Evolutionary conservation across 75 land plant species (phyloP).

Genomic region (Cryptomeria japonica): DNA sequence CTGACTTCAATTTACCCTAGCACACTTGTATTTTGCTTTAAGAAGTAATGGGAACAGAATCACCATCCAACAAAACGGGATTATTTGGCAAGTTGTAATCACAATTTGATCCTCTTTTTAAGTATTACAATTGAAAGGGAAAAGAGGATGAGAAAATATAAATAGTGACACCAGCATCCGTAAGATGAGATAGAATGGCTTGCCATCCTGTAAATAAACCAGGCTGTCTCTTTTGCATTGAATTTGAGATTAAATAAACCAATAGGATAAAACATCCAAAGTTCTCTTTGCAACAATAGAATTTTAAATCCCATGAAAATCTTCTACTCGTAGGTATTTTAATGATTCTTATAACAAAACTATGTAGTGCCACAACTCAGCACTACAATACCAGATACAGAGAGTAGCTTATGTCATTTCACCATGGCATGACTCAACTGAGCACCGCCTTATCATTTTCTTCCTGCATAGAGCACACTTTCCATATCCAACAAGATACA

Average conservation of each 20-base stretch:
- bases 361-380: not conserved
- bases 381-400: not conserved
- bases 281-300: not conserved
- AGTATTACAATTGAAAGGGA: not conserved
- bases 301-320: not conserved
- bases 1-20: not conserved
- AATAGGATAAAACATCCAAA: not conserved
- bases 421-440: not conserved
- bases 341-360: constrained; percentile 3
- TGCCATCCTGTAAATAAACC: not conserved
- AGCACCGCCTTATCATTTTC: not conserved
- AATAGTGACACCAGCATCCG: not conserved
- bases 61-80: not conserved
- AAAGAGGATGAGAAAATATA: not conserved
- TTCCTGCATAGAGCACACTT: not conserved
- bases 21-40: not conserved
- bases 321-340: not conserved
- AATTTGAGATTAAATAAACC: not conserved
- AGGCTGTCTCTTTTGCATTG: not conserved
- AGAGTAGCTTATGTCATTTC: not conserved
- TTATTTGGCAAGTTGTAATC: not conserved
- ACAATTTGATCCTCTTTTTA: not conserved
- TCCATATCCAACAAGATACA: constrained; percentile 8
- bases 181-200: not conserved
- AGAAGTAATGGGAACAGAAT: not conserved